Percentiles rank a stretch among this genome's conserved stretches.
phyloP scores from a whole-genome alignment of 139 green algal genomes.

The Chlamydomonas sphaeroides region DNA sequence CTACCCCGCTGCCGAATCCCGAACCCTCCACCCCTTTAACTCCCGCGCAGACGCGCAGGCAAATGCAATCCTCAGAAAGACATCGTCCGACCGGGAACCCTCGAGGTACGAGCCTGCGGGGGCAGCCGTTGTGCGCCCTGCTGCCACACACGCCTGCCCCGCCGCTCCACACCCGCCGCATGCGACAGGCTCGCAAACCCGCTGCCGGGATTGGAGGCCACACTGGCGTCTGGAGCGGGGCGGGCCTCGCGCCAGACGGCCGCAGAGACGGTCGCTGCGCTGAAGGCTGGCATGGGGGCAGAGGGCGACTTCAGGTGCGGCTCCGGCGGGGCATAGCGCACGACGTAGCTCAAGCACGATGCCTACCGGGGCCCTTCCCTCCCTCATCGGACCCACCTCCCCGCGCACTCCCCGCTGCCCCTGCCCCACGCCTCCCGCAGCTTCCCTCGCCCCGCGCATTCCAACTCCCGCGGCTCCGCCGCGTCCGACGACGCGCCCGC shows the following conservation, averaged over 20 bases:
- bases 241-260: conserved; percentile 7
- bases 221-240: neutral
- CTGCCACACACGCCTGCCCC: too few species aligned
- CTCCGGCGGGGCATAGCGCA: neutral
- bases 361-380: too few species aligned
- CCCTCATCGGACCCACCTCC: too few species aligned
- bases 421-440: neutral
- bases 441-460: neutral
- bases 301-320: conserved; percentile 27
- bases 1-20: too few species aligned
- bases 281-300: conserved; percentile 31
- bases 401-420: neutral
- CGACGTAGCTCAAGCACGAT: neutral
- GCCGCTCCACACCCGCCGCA: too few species aligned
- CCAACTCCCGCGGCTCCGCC: neutral
- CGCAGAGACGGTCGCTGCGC: conserved; percentile 38
- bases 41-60: too few species aligned
- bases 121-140: too few species aligned
- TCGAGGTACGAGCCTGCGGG: too few species aligned
- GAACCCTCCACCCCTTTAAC: too few species aligned
- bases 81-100: too few species aligned
- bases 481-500: neutral
- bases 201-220: neutral
- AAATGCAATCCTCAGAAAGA: too few species aligned
- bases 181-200: too few species aligned